phyloP scores from a whole-genome alignment of 441 rosid genomes.

The Sinapis alba region DNA sequence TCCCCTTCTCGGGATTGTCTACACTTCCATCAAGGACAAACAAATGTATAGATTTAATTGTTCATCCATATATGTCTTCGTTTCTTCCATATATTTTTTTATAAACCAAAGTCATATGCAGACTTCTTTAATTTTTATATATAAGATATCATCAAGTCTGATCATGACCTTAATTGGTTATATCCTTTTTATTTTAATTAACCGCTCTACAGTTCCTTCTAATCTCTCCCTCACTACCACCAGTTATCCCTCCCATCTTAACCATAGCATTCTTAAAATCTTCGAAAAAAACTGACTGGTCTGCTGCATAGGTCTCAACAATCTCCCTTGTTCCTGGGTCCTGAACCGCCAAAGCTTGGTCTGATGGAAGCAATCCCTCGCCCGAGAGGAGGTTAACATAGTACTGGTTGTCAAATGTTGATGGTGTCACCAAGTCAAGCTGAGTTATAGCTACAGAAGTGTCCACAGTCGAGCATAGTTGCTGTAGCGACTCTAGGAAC shows the following conservation, averaged over 20 bases:
- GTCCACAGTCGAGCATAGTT: slow-evolving; percentile 50
- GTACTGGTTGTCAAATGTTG: slow-evolving; percentile 85
- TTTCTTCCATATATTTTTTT: not conserved
- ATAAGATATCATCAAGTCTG: slow-evolving; percentile 15
- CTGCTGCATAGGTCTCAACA: slow-evolving; percentile 58
- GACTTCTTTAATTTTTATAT: slow-evolving; percentile 20
- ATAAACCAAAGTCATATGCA: slow-evolving; percentile 12
- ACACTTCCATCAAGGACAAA: not conserved
- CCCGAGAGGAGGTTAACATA: slow-evolving; percentile 73
- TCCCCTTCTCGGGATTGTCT: not conserved
- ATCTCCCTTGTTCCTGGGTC: slow-evolving; percentile 51
- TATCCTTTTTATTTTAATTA: slow-evolving; percentile 34
- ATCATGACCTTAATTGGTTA: not conserved
- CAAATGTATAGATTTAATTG: not conserved
- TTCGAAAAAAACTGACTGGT: slow-evolving; percentile 59
- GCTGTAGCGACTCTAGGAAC: slow-evolving; percentile 70
- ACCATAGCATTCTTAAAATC: slow-evolving; percentile 73
- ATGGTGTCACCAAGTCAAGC: slow-evolving; percentile 74
- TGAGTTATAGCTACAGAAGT: slow-evolving; percentile 47
- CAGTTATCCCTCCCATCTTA: slow-evolving; percentile 61
- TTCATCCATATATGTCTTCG: not conserved
- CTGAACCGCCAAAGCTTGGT: slow-evolving; percentile 60
- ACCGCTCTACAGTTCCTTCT: slow-evolving; percentile 57
- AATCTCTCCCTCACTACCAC: slow-evolving; percentile 41
- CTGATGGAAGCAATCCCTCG: slow-evolving; percentile 79